phyloP scores from a whole-genome alignment of 257 asterid species.

The Fraxinus quadrangulata region DNA sequence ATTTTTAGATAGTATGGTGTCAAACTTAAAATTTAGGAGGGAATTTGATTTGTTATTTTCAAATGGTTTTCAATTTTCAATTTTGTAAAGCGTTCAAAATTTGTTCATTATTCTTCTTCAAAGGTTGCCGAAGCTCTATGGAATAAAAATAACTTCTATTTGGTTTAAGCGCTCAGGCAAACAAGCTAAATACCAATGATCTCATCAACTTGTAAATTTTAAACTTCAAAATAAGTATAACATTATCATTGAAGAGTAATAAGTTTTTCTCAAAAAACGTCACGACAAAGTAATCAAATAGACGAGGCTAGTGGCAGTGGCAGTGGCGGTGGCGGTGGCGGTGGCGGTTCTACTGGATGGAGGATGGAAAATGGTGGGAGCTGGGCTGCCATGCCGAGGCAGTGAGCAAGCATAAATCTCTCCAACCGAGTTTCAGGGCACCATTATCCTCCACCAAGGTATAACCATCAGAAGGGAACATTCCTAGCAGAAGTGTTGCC shows the following conservation, averaged over 20 bases:
- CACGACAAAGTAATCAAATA: neutral
- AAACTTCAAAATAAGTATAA: neutral
- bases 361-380: neutral
- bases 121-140: too few relatives aligned
- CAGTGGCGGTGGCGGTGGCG: neutral
- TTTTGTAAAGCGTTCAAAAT: too few relatives aligned
- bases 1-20: too few relatives aligned
- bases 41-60: too few relatives aligned
- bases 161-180: neutral
- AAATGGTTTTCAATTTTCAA: too few relatives aligned
- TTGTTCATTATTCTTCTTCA: too few relatives aligned
- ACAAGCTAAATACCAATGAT: neutral
- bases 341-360: neutral
- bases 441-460: conserved; percentile 94
- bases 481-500: conserved; percentile 87
- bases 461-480: conserved; percentile 95
- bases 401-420: conserved; percentile 94
- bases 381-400: conserved; percentile 94
- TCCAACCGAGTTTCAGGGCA: conserved; percentile 94
- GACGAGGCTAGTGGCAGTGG: neutral
- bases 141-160: neutral
- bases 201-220: neutral
- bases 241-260: neutral
- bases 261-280: neutral
- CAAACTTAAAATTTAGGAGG: too few relatives aligned